Conservation (phyloP, 1,284 basidiomycete species). For the Phellinidium pouzarii region DNA sequence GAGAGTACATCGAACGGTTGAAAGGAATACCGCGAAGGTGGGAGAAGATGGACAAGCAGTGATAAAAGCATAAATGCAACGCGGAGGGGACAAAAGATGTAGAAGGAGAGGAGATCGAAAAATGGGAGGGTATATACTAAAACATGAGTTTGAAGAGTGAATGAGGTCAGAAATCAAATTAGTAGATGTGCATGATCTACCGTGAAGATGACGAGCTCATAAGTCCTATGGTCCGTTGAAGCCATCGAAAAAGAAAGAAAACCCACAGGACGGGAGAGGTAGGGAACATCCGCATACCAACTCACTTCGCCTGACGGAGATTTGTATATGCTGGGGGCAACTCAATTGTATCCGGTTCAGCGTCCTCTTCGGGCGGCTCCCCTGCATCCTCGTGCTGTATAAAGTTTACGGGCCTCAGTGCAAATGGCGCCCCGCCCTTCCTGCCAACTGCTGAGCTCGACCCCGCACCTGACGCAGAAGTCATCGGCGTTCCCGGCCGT, state of each 20-base stretch:
- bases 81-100: too few relatives aligned
- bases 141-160: constrained; percentile 3
- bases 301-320: constrained; percentile 24
- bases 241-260: neutral
- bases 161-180: neutral
- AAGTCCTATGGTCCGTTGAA: neutral
- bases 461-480: constrained; percentile 24
- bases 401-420: constrained; percentile 65
- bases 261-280: neutral
- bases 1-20: too few relatives aligned
- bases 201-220: neutral
- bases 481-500: constrained; percentile 33
- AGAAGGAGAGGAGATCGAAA: neutral
- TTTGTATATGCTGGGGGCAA: constrained; percentile 76
- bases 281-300: neutral
- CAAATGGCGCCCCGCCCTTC: constrained; percentile 36
- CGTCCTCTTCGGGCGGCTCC: constrained; percentile 31
- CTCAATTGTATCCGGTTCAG: constrained; percentile 62
- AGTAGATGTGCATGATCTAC: neutral
- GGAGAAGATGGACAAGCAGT: too few relatives aligned
- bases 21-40: too few relatives aligned
- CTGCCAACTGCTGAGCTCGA: constrained; percentile 32
- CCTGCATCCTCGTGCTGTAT: constrained; percentile 80
- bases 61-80: too few relatives aligned
- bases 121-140: constrained; percentile 11